These are phyloP conservation scores for Hortiboletus flavorubellus DNA, from an alignment of 768 basidiomycete genomes.

Conservation along the genomic window DNA sequence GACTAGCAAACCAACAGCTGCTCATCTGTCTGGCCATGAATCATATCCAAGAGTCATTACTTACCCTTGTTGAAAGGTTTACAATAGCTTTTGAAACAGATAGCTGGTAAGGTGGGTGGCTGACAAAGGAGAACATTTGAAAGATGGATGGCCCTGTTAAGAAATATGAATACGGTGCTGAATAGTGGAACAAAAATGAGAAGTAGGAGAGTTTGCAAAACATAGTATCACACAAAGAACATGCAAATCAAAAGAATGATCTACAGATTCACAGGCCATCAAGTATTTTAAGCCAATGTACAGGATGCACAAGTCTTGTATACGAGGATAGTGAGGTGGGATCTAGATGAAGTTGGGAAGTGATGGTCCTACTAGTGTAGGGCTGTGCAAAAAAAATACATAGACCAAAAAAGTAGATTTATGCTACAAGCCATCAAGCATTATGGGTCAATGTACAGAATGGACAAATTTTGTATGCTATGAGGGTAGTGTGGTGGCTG, in stretches of 20 bases:
- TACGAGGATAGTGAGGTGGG: background rate
- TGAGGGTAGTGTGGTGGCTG: too few relatives aligned
- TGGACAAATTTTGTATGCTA: too few relatives aligned
- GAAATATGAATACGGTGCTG: background rate
- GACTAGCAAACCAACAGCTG: too few relatives aligned
- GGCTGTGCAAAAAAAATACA: background rate
- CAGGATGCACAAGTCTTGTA: background rate
- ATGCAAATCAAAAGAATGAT: background rate
- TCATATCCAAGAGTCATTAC: too few relatives aligned
- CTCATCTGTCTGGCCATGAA: too few relatives aligned
- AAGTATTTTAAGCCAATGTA: background rate
- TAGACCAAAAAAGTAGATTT: background rate
- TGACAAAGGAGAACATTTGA: background rate
- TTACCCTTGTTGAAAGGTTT: too few relatives aligned
- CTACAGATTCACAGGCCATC: background rate
- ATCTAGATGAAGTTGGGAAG: background rate
- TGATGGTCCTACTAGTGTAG: background rate
- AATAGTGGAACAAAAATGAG: conserved; percentile 9
- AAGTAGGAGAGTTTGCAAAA: conserved; percentile 10
- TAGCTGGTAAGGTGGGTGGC: too few relatives aligned
- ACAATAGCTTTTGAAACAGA: too few relatives aligned
- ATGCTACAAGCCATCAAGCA: background rate
- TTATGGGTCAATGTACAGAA: background rate
- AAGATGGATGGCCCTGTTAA: background rate
- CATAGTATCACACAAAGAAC: too few relatives aligned